Base-by-base conservation (phyloP, 441 rosid genomes). In the Iberis amara region DNA sequence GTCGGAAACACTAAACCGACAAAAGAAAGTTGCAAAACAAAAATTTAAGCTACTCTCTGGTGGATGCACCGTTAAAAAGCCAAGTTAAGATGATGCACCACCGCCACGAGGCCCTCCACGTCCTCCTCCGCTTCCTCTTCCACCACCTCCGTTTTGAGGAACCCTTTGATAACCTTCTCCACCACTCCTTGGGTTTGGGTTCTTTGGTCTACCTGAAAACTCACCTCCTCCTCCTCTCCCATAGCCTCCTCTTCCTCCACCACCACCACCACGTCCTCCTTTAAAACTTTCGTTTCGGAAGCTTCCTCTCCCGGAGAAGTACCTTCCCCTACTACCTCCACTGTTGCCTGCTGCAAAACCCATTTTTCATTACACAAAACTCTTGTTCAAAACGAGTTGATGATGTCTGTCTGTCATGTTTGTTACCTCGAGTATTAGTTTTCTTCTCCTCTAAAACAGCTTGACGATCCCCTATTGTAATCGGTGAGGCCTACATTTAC, bases 371-470 rank as follows among this genome's bases (percentile, higher is more conserved):
- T 43, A 55, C 53, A 38, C 8, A 30, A 41, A 8, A 14, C 44
- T 11, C 35, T 21, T 57, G 33, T 31, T 18, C 0, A 0, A 26
- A 38, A 35, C 28, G 12, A 52, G 2, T 6, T 48, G 43, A 24
- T 39, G 36, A 44, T 7, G n/a, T n/a, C n/a, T n/a, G 12, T 49
- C 54, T 52, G 59, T 53, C 39, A 12, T 32, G 26, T 51, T 41
- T 52, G 8, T 64, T 71, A 80, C 94, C 96, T 73, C 85, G 79
- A 58, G 74, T 73, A 40, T 76, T 89, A 26, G 96, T 72, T 77
- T 86, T 84, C 82, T 89, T 89, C 70, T 81, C 94, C 73, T 89
- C 96, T 11, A 89, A 62, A 36, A 68, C 72, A 52, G 89, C 94
- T 63, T 50, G 74, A 7, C 62, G 75, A 70, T 80, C 91, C 68